Base-by-base conservation (phyloP, 257 asterid genomes). In the Linaria vulgaris region DNA sequence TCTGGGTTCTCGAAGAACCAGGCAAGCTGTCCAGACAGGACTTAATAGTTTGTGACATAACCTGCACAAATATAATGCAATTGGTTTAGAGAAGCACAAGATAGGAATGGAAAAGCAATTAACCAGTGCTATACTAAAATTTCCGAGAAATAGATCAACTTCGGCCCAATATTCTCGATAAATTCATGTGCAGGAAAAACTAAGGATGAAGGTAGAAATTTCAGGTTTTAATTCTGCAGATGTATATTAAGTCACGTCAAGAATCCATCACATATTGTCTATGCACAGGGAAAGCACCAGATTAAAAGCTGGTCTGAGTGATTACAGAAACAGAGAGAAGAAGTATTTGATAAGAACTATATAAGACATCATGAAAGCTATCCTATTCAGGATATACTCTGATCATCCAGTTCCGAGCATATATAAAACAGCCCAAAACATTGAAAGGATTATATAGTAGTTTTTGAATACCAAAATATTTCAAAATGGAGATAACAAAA, bases 1-100 rank as follows among this genome's bases (percentile, higher is more conserved):
- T 88, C 73, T 88, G 99, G 10, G 99, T 94, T 71, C 99, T 79
- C 23, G 99, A 82, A 69, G 67, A 82, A 57, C 99, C 97, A 68
- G 97, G 96, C 77, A 94, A 75, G 68, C 67, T 76, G 78, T 94
- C 99, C 85, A 94, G 80, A 70, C 89, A 86, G 71, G 90, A 85
- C 79, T 76, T 94, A 47, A 94, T 84, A 56, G 99, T 90, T 77
- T 90, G 85, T 49, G 97, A 85, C 80, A 90, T 76, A 37, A 82
- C 97, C 99, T 94, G 88, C 74, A 80, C 22, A 70, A 37, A 63
- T 43, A 74, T 51, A 37, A 30, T 14, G 57, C 12, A 20, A 58
- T 46, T 59, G 56, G 68, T 39, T 59, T 45, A 59, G 34, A 48
- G 21, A 49, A 59, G 24, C 39, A 45, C 12, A 63, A 39, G 41